These are phyloP conservation scores for Clarireedia homoeocarpa DNA, from an alignment of 2,329 filamentous ascomycete species.

Conservation along the genomic window DNA sequence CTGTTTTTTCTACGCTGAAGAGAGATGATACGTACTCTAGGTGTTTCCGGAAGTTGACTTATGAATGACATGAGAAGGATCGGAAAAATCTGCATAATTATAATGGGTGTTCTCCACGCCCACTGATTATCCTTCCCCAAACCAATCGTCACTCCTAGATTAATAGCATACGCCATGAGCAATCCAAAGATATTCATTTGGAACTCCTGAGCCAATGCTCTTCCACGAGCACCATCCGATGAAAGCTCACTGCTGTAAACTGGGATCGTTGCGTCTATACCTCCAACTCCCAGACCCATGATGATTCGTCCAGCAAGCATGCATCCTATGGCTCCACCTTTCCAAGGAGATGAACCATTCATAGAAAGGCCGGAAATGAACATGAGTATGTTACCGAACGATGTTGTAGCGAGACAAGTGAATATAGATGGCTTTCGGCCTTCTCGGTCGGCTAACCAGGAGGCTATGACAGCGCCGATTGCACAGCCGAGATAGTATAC, in stretches of 20 bases:
- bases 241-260: conserved; percentile 51
- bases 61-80: conserved; percentile 45
- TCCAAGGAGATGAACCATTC: conserved; percentile 33
- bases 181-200: conserved; percentile 57
- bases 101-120: conserved; percentile 55
- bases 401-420: conserved; percentile 43
- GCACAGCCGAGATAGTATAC: conserved; percentile 57
- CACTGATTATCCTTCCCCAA: conserved; percentile 50
- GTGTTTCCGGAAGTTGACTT: conserved; percentile 46
- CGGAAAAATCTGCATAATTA: conserved; percentile 53
- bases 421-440: conserved; percentile 50
- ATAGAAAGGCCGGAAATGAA: conserved; percentile 46
- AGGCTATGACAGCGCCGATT: conserved; percentile 48
- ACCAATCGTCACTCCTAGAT: conserved; percentile 43
- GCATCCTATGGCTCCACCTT: conserved; percentile 39
- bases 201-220: conserved; percentile 54
- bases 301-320: conserved; percentile 33
- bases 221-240: conserved; percentile 48
- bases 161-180: conserved; percentile 52
- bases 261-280: conserved; percentile 53
- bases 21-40: conserved; percentile 28
- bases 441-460: conserved; percentile 43
- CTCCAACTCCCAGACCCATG: conserved; percentile 49
- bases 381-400: conserved; percentile 52
- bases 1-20: no score